A percentile compares a stretch with the other conserved stretches of the same genome.
These are phyloP conservation scores for Trichoderma semiorbis DNA, from an alignment of 2,329 filamentous ascomycete species.

Conservation along the genomic window DNA sequence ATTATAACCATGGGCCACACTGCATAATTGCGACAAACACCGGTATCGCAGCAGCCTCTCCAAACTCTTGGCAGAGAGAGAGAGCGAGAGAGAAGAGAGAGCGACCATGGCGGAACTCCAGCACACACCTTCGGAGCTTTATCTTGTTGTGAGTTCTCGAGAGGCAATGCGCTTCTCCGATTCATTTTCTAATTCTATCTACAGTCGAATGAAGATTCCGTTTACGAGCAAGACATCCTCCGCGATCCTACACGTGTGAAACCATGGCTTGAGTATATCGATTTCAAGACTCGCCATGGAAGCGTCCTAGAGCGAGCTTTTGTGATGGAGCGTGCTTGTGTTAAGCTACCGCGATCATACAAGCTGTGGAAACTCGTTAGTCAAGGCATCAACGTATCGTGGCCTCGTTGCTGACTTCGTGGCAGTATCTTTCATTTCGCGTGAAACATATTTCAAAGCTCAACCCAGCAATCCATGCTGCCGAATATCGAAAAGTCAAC, in stretches of 20 bases:
- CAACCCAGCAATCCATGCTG: constrained; percentile 74
- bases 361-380: constrained; percentile 93
- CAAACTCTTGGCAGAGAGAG: constrained; percentile 1
- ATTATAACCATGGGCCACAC: constrained; percentile 1
- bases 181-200: constrained; percentile 28
- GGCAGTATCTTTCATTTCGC: constrained; percentile 78
- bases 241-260: constrained; percentile 82
- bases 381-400: constrained; percentile 1
- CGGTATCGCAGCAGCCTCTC: neutral
- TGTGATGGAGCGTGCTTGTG: constrained; percentile 85
- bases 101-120: constrained; percentile 24
- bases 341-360: constrained; percentile 87
- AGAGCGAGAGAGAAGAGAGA: neutral
- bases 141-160: constrained; percentile 46
- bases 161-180: neutral
- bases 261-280: constrained; percentile 92
- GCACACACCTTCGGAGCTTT: constrained; percentile 45
- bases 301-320: constrained; percentile 79
- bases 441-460: constrained; percentile 75
- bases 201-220: constrained; percentile 79
- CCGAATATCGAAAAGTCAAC: constrained; percentile 91
- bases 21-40: neutral
- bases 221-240: constrained; percentile 94
- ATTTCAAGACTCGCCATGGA: constrained; percentile 86
- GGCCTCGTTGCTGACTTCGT: constrained; percentile 9